Base-by-base conservation (phyloP, 1,284 basidiomycete genomes). In the Porphyrellus sp. region DNA sequence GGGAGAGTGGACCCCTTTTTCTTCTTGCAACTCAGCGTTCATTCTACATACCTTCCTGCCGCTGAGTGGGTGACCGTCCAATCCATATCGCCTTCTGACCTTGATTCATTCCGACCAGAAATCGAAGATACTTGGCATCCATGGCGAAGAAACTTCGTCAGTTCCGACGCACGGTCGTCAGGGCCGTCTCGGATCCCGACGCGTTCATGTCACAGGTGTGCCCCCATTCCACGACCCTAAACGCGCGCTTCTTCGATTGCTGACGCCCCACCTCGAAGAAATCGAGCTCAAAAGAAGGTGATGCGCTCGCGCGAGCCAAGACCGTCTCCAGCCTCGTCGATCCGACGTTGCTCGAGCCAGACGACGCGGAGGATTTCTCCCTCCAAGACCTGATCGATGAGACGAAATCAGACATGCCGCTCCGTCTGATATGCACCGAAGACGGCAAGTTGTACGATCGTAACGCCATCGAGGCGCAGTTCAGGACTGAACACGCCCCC, bases 401-500 rank as follows among this genome's bases (percentile, higher is more conserved):
- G 30, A 52, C 12, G 39, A 61, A 49, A 34, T 52, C 59, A 1
- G 54, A 47, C 6, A 67, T 63, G 50, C 62, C 62, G 1, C 49
- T 65, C n/a, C 63, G 61, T 28, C 49, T 63, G 44, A 58, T 63
- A 12, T 65, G 53, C 16, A 63, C 62, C 16, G 51, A 66, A 2
- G 64, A 63, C 16, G 46, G 46, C 27, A 47, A 24, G 20, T 8
- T 47, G 15, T 47, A 47, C 35, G 48, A 53, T 46, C 59, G 58
- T 11, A 42, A 53, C 5, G 59, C 51, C 7, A 59, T 62, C 40
- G 60, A 62, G 24, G 63, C 39, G n/a, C 39, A 42, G 2, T 64
- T 62, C 39, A 50, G 21, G 27, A 33, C 21, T 8, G 59, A 61
- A 15, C 48, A 63, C 12, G 27, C 59, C 0, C 35, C 42, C 2